These are phyloP conservation scores for Prototheca stagnorum DNA, from an alignment of 163 green algal species.

Conservation along the genomic window DNA sequence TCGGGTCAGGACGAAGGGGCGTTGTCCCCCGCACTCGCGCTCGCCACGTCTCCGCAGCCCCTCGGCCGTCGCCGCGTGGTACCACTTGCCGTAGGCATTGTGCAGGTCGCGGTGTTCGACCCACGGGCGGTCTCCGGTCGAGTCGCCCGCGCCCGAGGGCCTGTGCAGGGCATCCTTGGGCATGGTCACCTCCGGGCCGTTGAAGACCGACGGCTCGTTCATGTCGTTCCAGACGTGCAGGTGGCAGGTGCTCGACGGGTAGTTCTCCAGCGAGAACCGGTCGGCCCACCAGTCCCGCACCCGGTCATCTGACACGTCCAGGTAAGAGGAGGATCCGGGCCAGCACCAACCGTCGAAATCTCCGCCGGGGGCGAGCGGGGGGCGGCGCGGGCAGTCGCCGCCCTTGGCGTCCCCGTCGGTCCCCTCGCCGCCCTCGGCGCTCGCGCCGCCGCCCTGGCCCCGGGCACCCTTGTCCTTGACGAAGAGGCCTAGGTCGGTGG, in stretches of 20 bases:
- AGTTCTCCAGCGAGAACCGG: conserved; percentile 68
- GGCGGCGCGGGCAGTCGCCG: too few species aligned
- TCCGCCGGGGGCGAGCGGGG: too few species aligned
- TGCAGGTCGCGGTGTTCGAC: conserved; percentile 92
- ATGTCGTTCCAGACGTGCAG: conserved; percentile 99
- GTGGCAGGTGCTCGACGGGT: conserved; percentile 64
- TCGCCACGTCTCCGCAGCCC: conserved; percentile 50
- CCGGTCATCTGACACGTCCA: conserved; percentile 69
- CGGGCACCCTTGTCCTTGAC: conserved; percentile 70
- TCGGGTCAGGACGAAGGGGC: conserved; percentile 87
- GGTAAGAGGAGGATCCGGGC: conserved; percentile 82
- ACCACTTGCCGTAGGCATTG: conserved; percentile 82
- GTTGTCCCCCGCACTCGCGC: conserved; percentile 11
- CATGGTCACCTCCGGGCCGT: conserved; percentile 95
- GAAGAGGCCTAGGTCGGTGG: conserved; percentile 45
- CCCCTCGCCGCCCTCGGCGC: too few species aligned
- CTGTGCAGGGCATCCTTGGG: conserved; percentile 82
- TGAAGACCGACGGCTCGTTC: conserved; percentile 99
- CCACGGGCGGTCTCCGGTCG: too few species aligned
- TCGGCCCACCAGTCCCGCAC: conserved; percentile 81
- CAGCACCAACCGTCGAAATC: conserved; percentile 39
- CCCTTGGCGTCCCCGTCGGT: neutral
- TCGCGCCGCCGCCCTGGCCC: conserved; percentile 50
- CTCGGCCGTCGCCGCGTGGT: conserved; percentile 73
- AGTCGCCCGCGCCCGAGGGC: too few species aligned